Evolutionary conservation across 2,329 filamentous ascomycete genomes (phyloP).

Genomic region (Scedosporium aurantiacum): DNA sequence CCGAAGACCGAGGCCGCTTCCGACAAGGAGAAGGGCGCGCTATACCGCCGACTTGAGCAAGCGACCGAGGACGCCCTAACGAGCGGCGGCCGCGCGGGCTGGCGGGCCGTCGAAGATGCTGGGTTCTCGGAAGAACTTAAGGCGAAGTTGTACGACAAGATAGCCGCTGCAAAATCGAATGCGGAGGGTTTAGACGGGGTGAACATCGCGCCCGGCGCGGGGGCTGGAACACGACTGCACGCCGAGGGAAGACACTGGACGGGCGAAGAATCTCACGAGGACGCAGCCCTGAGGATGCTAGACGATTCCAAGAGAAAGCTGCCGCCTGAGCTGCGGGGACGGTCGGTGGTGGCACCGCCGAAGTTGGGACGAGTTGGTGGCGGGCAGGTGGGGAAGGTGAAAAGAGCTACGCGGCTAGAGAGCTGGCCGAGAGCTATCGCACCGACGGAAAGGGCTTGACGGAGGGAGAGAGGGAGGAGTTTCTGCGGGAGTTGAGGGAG

Average conservation of each 20-base stretch:
- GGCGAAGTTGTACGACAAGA: conserved; percentile 42
- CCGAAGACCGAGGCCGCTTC: neutral
- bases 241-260: conserved; percentile 65
- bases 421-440: conserved; percentile 43
- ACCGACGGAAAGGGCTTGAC: conserved; percentile 40
- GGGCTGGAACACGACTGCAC: conserved; percentile 55
- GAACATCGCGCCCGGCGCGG: conserved; percentile 43
- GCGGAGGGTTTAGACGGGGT: neutral
- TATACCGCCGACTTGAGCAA: conserved; percentile 47
- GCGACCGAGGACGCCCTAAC: conserved; percentile 53
- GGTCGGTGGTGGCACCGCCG: conserved; percentile 24
- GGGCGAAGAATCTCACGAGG: conserved; percentile 62
- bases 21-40: conserved; percentile 23
- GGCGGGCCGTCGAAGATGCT: conserved; percentile 47
- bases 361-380: conserved; percentile 36
- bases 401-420: conserved; percentile 42
- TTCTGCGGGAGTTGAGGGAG: conserved; percentile 65
- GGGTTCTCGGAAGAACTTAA: conserved; percentile 56
- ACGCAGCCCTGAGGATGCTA: conserved; percentile 75
- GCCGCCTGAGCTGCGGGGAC: conserved; percentile 32
- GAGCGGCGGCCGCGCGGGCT: conserved; percentile 47
- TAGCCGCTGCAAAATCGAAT: conserved; percentile 31
- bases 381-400: conserved; percentile 25
- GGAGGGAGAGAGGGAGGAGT: conserved; percentile 60
- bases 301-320: conserved; percentile 67